These are phyloP conservation scores for Backusella liffmaniae DNA, from an alignment of 192 early-diverging fungal species.

Conservation along the genomic window DNA sequence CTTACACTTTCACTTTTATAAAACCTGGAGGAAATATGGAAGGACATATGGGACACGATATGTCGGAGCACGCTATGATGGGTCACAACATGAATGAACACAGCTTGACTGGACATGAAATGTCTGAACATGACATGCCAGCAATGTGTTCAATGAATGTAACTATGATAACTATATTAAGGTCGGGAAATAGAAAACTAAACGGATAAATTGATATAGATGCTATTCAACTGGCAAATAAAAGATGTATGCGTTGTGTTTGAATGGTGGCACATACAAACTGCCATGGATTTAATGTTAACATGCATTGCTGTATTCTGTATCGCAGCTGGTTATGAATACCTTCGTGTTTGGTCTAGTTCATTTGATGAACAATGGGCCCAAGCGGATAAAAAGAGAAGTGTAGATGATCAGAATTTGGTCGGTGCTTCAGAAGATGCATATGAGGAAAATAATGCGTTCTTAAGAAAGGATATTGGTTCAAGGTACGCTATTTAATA, in stretches of 20 bases:
- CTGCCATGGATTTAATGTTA: conserved; percentile 48
- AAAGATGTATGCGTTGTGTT: conserved; percentile 73
- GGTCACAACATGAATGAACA: conserved; percentile 2
- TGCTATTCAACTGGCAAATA: conserved; percentile 74
- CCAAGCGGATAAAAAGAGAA: conserved; percentile 14
- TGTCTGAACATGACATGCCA: conserved; percentile 13
- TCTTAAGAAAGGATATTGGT: not conserved
- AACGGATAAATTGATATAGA: conserved; percentile 35
- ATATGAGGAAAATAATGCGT: not conserved
- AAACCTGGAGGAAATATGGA: conserved; percentile 7
- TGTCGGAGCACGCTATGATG: not conserved
- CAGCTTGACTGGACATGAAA: conserved; percentile 8
- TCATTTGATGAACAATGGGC: conserved; percentile 38
- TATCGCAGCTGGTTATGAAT: conserved; percentile 50
- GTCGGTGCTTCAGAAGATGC: not conserved
- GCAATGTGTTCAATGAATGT: conserved; percentile 58
- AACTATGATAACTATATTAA: not conserved
- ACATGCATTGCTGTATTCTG: conserved; percentile 55
- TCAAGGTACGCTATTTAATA: not conserved
- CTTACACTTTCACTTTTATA: not conserved
- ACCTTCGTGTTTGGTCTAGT: conserved; percentile 34
- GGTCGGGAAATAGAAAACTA: not conserved
- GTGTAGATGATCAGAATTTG: conserved; percentile 8
- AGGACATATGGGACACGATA: not conserved
- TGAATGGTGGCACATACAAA: conserved; percentile 68